Base-by-base conservation (phyloP, 225 moss, liverwort and hornwort genomes). In the Physcomitrium patens region DNA sequence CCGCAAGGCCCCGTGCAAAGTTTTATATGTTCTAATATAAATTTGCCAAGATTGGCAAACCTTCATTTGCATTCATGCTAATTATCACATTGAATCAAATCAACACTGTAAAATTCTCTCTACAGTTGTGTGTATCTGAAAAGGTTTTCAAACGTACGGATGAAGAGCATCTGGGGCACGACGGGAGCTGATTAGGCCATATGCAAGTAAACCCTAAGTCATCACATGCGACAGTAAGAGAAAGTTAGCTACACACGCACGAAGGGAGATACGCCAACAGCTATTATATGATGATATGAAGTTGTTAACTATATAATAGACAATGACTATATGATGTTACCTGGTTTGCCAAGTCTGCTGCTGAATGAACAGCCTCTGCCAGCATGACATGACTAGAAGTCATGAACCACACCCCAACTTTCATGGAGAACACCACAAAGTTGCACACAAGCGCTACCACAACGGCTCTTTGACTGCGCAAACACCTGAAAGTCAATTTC, bases 271-370 rank as follows among this genome's bases (percentile, higher is more conserved):
- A 65, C 6, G 12, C 58, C 27, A 61, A 74, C 48, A 76, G 28
- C n/a, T 28, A 62, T 43, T 51, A 63, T 48, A 50, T 54, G 62
- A 9, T 15, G 24, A 16, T 23, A 49, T 15, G 11, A 49, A 49
- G 48, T 15, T 11, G 11, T 7, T 37, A 24, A 1, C 24, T 3
- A 7, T 37, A 7, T 37, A 7, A 37, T 37, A 37, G 56, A 43
- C 74, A 64, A 65, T 58, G 48, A 24, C 17, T 47, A 22, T 44
- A 18, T 72, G 49, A 13, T 52, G 46, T 46, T 90, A 99, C 99
- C 93, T 99, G 99, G 70, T 99, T 99, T 80, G 99, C 99, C 78
- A 99, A 79, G 79, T 99, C 99, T 68, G 95, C 99, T 76, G 90
- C 77, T 13, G 99, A 99, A 81, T 99, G 99, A 70, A 99, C 84